Evolutionary conservation across 805 yeast genomes (phyloP).

Genomic region (Cyberlindnera samutprakarnensis): DNA sequence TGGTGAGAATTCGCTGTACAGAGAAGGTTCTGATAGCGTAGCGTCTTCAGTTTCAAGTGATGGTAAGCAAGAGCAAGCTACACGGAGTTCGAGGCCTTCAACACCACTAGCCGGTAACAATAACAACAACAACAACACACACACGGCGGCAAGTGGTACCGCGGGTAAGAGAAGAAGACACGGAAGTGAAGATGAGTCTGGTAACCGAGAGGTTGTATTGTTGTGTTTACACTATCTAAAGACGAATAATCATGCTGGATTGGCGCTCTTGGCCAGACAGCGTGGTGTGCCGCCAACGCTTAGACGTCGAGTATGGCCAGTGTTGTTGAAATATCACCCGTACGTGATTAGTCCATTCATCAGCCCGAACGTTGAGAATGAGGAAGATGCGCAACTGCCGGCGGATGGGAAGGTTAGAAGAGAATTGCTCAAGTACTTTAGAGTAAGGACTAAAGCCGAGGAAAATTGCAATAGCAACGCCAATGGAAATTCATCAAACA

Average conservation of each 20-base stretch:
- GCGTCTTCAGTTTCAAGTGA: too few species aligned
- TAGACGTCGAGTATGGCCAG: slow-evolving; percentile 79
- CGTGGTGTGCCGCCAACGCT: slow-evolving; percentile 80
- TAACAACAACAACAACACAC: too few species aligned
- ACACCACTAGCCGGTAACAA: too few species aligned
- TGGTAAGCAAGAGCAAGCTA: too few species aligned
- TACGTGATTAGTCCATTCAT: slow-evolving; percentile 72
- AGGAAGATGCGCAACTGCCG: slow-evolving; percentile 23
- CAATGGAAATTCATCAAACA: slow-evolving; percentile 6
- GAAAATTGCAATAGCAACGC: slow-evolving; percentile 3
- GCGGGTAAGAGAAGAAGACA: too few species aligned
- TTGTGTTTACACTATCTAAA: slow-evolving; percentile 49
- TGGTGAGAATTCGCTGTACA: too few species aligned
- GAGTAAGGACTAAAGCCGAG: slow-evolving; percentile 23
- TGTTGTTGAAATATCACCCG: slow-evolving; percentile 75
- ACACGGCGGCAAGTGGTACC: too few species aligned
- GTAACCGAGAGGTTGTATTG: slow-evolving; percentile 24
- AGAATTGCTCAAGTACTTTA: slow-evolving; percentile 57
- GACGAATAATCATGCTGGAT: slow-evolving; percentile 58
- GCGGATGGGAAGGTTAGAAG: slow-evolving; percentile 32
- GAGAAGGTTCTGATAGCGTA: too few species aligned
- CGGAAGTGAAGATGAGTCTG: too few species aligned
- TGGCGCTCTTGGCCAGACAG: slow-evolving; percentile 76
- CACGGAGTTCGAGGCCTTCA: too few species aligned
- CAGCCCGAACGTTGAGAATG: slow-evolving; percentile 35